These are phyloP conservation scores for Cyberlindnera amylophila DNA, from an alignment of 805 yeast genomes.

Conservation along the genomic window DNA sequence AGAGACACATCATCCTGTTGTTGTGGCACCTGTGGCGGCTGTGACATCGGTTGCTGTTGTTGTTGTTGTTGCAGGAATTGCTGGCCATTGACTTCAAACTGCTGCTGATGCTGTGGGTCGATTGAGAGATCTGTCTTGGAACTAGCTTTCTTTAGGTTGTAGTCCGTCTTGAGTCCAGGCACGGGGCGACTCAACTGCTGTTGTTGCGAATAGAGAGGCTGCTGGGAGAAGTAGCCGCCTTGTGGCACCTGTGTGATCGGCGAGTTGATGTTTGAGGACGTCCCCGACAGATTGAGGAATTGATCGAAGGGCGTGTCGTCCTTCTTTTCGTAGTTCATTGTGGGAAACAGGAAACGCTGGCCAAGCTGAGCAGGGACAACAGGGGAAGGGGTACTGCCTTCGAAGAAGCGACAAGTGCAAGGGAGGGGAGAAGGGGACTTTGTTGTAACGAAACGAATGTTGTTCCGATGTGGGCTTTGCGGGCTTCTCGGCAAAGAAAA, in stretches of 20 bases:
- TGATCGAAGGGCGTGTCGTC: constrained; percentile 19
- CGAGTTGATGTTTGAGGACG: constrained; percentile 18
- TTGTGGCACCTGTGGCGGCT: not conserved
- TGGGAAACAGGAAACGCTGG: no score
- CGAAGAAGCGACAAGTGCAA: no score
- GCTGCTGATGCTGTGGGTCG: constrained; percentile 4
- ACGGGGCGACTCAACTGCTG: constrained; percentile 16
- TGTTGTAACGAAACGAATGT: no score
- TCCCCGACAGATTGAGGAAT: constrained; percentile 17
- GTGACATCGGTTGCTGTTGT: constrained; percentile 2
- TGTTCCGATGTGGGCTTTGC: no score
- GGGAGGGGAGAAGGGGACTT: no score
- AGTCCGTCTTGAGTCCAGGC: constrained; percentile 17
- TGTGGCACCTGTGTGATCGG: constrained; percentile 8
- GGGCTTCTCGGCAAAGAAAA: no score
- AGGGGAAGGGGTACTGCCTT: no score
- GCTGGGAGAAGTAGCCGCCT: constrained; percentile 4
- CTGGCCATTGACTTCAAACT: no score
- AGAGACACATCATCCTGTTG: constrained; percentile 14
- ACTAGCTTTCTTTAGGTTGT: constrained; percentile 16
- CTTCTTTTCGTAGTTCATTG: constrained; percentile 8
- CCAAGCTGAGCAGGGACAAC: no score
- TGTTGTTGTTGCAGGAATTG: not conserved
- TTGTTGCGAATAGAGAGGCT: constrained; percentile 5
- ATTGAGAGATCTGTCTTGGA: constrained; percentile 14